Conservation (phyloP, 2,329 filamentous ascomycete genomes). For the Allantophomopsis cytisporea region DNA sequence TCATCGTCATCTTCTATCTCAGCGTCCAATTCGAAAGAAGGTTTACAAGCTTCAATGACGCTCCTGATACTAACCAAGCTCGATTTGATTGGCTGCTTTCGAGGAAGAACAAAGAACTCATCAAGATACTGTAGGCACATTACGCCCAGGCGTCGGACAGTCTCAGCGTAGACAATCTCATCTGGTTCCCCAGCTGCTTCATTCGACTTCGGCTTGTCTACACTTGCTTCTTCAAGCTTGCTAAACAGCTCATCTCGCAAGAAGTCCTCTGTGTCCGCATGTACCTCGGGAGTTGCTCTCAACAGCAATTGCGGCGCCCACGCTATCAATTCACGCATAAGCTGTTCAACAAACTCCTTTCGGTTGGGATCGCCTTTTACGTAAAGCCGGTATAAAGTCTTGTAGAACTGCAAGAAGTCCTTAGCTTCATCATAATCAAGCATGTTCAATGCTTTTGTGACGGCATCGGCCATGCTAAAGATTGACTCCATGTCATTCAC, state of each 20-base stretch:
- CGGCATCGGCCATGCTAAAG: constrained; percentile 7
- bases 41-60: constrained; percentile 11
- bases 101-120: constrained; percentile 13
- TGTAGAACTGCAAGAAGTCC: constrained; percentile 18
- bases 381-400: background rate
- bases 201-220: too few relatives aligned
- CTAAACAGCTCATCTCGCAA: constrained; percentile 7
- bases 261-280: constrained; percentile 7
- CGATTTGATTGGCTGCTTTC: constrained; percentile 13
- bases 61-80: constrained; percentile 11
- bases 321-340: too few relatives aligned
- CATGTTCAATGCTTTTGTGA: constrained; percentile 10
- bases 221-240: constrained; percentile 1
- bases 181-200: background rate
- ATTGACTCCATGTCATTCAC: constrained; percentile 9
- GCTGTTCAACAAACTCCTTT: too few relatives aligned
- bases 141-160: constrained; percentile 3
- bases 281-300: too few relatives aligned
- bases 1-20: constrained; percentile 9
- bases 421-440: constrained; percentile 16
- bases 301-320: too few relatives aligned
- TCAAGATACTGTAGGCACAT: constrained; percentile 16
- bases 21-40: constrained; percentile 8
- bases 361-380: too few relatives aligned
- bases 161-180: constrained; percentile 4